Evolutionary conservation across 305 asterid species (phyloP).

Genomic region (Withania somnifera): DNA sequence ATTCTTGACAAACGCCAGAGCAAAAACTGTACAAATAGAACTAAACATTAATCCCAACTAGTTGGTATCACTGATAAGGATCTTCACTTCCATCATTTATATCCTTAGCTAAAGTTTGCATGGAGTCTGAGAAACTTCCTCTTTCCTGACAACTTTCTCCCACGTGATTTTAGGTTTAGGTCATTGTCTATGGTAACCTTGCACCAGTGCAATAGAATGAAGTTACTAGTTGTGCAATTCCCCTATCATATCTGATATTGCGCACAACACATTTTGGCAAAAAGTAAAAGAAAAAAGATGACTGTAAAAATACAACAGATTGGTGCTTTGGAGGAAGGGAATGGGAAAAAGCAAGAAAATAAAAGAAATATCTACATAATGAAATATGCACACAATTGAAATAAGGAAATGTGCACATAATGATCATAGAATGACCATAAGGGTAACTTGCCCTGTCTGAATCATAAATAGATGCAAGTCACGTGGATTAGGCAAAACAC

Average conservation of each 20-base stretch:
- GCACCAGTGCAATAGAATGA: background rate
- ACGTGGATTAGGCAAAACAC: conserved; percentile 78
- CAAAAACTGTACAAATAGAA: background rate
- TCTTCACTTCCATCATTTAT: background rate
- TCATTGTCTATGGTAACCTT: background rate
- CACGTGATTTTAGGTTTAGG: background rate
- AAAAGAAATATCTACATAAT: background rate
- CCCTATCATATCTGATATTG: background rate
- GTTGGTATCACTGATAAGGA: background rate
- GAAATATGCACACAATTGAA: background rate
- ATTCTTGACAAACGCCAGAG: background rate
- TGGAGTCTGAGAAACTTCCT: background rate
- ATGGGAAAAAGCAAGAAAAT: background rate
- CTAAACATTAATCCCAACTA: background rate
- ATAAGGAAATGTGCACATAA: background rate
- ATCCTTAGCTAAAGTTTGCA: background rate
- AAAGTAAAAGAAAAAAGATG: background rate
- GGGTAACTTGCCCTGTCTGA: conserved; percentile 63
- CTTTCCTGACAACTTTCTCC: background rate
- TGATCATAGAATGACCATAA: background rate
- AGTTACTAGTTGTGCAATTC: background rate
- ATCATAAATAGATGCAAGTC: conserved; percentile 95
- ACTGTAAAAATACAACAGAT: background rate
- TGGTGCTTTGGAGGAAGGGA: background rate
- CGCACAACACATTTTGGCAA: background rate